Evolutionary conservation across 345 rosid species (phyloP).

Genomic region (Salix caprea): DNA sequence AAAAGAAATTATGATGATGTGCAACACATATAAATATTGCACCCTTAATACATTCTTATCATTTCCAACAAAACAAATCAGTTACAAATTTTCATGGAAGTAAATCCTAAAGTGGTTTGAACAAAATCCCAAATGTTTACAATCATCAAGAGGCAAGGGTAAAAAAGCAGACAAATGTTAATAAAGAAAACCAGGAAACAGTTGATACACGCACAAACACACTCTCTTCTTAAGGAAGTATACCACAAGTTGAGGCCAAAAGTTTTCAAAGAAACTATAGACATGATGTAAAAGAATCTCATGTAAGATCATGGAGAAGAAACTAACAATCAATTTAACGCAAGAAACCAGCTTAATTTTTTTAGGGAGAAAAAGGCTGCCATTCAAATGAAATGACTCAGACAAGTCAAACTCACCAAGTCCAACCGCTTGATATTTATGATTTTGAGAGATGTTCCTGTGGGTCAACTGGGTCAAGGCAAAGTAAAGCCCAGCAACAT

Average conservation of each 20-base stretch:
- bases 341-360: background rate
- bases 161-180: background rate
- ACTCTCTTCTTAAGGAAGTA: background rate
- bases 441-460: constrained; percentile 93
- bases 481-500: constrained; percentile 92
- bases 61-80: background rate
- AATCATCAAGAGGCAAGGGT: background rate
- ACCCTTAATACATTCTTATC: background rate
- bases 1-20: background rate
- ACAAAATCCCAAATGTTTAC: background rate
- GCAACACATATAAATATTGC: background rate
- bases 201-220: background rate
- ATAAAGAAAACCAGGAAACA: background rate
- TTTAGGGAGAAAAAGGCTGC: background rate
- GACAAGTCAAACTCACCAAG: constrained; percentile 56
- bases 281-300: background rate
- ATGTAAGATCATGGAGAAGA: background rate
- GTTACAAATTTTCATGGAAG: too few species aligned
- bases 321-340: background rate
- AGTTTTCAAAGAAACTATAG: background rate
- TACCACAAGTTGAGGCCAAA: background rate
- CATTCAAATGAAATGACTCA: constrained; percentile 2
- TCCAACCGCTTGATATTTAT: constrained; percentile 96
- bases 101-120: background rate
- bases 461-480: constrained; percentile 91